These are phyloP conservation scores for Skeletonema tropicum DNA, from an alignment of 108 stramenopile species.

Conservation along the genomic window DNA sequence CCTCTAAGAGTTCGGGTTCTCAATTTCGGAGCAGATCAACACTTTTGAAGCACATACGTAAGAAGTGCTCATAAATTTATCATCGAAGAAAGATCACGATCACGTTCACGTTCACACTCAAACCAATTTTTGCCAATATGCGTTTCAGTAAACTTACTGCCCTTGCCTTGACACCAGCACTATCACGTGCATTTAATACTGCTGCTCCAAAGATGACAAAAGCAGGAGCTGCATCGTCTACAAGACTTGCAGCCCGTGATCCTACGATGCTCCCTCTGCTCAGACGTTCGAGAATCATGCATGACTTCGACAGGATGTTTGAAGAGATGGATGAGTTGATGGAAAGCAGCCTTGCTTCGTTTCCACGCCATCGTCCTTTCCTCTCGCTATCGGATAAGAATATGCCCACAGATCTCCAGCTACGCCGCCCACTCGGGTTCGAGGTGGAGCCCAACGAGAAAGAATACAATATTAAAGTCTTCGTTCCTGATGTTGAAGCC, in stretches of 20 bases:
- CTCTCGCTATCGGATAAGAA: constrained; percentile 18
- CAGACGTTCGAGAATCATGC: constrained; percentile 1
- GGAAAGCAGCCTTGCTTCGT: constrained; percentile 19
- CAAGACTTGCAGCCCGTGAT: neutral
- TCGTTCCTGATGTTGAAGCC: constrained; percentile 40
- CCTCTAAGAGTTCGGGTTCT: neutral
- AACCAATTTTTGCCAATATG: neutral
- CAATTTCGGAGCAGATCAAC: neutral
- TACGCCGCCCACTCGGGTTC: constrained; percentile 28
- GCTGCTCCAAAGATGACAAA: neutral
- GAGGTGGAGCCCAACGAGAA: constrained; percentile 35
- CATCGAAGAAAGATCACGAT: neutral
- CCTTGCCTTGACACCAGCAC: neutral
- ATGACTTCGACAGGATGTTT: constrained; percentile 31
- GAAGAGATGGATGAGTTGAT: constrained; percentile 38
- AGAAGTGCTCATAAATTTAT: neutral
- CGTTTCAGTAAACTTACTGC: neutral
- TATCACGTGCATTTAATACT: neutral
- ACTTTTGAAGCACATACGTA: neutral
- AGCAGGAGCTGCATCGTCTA: neutral
- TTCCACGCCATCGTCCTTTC: constrained; percentile 13
- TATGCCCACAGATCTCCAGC: neutral
- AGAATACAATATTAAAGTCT: constrained; percentile 29
- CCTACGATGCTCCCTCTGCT: neutral
- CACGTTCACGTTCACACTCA: neutral